A percentile compares a stretch with the other conserved stretches of the same genome.
These are phyloP conservation scores for Blastocystis sp. DNA, from an alignment of 352 stramenopile species.

Conservation along the genomic window DNA sequence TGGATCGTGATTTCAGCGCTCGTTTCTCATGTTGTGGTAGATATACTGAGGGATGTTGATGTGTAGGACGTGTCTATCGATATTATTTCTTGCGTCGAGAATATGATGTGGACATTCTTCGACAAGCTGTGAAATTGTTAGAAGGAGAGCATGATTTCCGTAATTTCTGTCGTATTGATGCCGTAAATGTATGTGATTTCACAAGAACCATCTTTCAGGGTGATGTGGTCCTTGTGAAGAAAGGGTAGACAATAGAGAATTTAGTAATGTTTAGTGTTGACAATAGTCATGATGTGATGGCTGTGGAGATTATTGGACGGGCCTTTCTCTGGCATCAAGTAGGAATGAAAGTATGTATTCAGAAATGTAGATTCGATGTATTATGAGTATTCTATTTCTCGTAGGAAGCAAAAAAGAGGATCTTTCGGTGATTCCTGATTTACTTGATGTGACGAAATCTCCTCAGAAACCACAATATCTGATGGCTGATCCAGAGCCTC, in stretches of 20 bases:
- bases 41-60: not conserved
- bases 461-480: conserved; percentile 58
- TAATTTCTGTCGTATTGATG: conserved; percentile 60
- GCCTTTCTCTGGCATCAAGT: conserved; percentile 62
- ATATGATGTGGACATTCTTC: conserved; percentile 23
- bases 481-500: conserved; percentile 49
- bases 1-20: conserved; percentile 34
- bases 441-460: conserved; percentile 40
- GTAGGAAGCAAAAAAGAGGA: conserved; percentile 32
- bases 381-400: conserved; percentile 54
- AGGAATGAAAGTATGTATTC: not conserved
- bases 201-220: conserved; percentile 42
- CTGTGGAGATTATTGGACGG: conserved; percentile 46
- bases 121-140: not conserved
- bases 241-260: not conserved
- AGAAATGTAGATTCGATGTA: conserved; percentile 58
- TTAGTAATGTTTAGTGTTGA: not conserved
- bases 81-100: conserved; percentile 57
- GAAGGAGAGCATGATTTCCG: conserved; percentile 61
- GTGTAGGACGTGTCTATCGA: conserved; percentile 54
- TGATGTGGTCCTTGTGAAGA: conserved; percentile 21
- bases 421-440: not conserved
- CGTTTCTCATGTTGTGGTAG: conserved; percentile 49
- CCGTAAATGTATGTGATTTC: conserved; percentile 57
- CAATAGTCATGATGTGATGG: conserved; percentile 26